These are phyloP conservation scores for Phaseolus coccineus DNA, from an alignment of 331 rosid species.

Conservation along the genomic window DNA sequence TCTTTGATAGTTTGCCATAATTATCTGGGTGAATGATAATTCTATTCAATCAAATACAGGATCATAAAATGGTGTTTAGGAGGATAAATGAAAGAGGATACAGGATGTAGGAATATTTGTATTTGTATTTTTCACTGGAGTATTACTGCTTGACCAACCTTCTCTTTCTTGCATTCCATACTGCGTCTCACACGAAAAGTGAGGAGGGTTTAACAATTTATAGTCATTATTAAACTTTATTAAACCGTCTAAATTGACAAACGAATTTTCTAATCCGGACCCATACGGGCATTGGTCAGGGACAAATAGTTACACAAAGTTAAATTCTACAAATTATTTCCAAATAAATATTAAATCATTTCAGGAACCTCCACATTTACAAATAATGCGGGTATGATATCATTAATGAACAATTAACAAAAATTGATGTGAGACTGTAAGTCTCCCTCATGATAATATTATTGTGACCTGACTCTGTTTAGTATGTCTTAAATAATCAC, in stretches of 20 bases:
- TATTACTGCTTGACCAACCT: slow-evolving; percentile 15
- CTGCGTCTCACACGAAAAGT: not conserved
- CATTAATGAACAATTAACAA: not conserved
- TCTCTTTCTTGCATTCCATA: not conserved
- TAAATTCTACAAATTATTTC: too few species aligned
- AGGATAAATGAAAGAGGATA: slow-evolving; percentile 14
- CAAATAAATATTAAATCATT: too few species aligned
- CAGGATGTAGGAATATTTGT: not conserved
- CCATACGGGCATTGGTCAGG: too few species aligned
- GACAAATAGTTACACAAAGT: too few species aligned
- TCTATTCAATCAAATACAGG: slow-evolving; percentile 5
- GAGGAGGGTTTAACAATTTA: not conserved
- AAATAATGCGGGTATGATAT: too few species aligned
- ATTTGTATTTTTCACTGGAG: not conserved
- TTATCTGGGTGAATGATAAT: not conserved
- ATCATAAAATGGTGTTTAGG: not conserved
- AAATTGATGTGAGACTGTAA: not conserved
- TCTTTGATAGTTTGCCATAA: slow-evolving; percentile 9
- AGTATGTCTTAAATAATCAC: not conserved
- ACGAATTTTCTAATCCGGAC: too few species aligned
- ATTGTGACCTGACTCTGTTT: not conserved
- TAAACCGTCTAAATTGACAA: too few species aligned
- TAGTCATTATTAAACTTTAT: not conserved
- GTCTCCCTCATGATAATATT: not conserved
- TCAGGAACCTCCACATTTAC: too few species aligned